Evolutionary conservation across 768 basidiomycete genomes (phyloP), one percentile per base, ranked within the genome.

Genomic region (Rhodotorula paludigena): DNA sequence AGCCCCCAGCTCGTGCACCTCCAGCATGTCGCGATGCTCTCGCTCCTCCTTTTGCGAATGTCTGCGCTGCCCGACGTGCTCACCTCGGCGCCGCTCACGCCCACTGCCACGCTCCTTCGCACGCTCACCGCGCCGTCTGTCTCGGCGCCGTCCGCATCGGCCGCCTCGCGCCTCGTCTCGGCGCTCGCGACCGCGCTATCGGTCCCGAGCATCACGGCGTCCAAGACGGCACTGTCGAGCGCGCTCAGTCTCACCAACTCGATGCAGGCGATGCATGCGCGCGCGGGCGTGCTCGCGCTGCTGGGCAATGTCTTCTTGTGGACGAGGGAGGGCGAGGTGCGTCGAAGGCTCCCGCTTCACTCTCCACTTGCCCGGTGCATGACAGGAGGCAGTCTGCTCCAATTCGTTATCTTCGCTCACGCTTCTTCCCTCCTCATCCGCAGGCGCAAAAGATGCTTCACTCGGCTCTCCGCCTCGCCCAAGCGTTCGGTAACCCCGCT

Each of bases 241-340:
- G 54, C 54, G 36, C 38, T 55, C 14, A 15, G 25, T 2, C 54
- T 55, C 25, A 21, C 54, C 12, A 55, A 55, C 38, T 3, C 25
- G 54, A 41, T 36, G 54, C 38, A 39, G 38, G 38, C 54, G 38
- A 41, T 23, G 9, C 35, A 55, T 39, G 54, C 33, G 10, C 25
- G 54, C 15, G 57, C 51, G 33, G 41, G 57, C 12, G 51, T 57
- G 0, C 23, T 65, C 3, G 57, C 64, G 15, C 28, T 65, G 7
- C 28, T 65, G 33, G 64, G 51, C 3, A 65, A 65, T 35, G 41
- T 65, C 35, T 65, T 65, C 36, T 32, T 59, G 18, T 57, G 58
- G 39, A 65, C 64, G 14, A 33, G 64, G 42, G 58, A 65, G 38
- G 32, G 51, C 7, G 64, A 65, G 49, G 64, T 65, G 33, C 30